Percentiles rank a stretch among this genome's conserved stretches.
These are phyloP conservation scores for Myxozyma neotropica DNA, from an alignment of 805 yeast species.

Conservation along the genomic window DNA sequence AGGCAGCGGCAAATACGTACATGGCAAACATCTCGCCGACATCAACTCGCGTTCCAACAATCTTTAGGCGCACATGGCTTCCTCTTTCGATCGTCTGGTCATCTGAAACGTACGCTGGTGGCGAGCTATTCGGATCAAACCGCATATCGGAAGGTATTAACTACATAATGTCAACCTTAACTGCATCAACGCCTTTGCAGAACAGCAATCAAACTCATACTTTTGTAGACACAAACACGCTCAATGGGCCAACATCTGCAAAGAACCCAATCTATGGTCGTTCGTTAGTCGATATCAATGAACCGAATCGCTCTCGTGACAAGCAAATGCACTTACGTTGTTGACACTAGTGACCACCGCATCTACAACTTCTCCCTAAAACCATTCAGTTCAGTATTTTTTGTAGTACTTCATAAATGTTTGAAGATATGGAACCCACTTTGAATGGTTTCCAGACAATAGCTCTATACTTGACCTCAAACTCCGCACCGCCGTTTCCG, in stretches of 20 bases:
- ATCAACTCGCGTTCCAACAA: slow-evolving; percentile 96
- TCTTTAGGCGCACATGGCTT: slow-evolving; percentile 87
- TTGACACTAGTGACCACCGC: slow-evolving; percentile 91
- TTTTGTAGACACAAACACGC: slow-evolving; percentile 93
- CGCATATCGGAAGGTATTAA: slow-evolving; percentile 92
- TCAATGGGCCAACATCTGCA: slow-evolving; percentile 96
- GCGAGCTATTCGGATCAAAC: slow-evolving; percentile 92
- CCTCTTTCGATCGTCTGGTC: slow-evolving; percentile 96
- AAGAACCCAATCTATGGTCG: slow-evolving; percentile 75
- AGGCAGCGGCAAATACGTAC: slow-evolving; percentile 34
- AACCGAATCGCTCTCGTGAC: background rate
- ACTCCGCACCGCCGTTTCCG: slow-evolving; percentile 91
- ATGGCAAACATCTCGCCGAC: slow-evolving; percentile 97
- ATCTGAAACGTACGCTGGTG: slow-evolving; percentile 90
- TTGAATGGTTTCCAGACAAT: slow-evolving; percentile 98
- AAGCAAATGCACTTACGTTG: slow-evolving; percentile 50
- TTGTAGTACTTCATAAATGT: no score
- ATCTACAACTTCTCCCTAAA: slow-evolving; percentile 92
- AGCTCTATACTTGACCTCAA: slow-evolving; percentile 93
- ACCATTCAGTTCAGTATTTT: no score
- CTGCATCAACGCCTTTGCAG: background rate
- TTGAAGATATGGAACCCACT: slow-evolving; percentile 36
- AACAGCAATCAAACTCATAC: slow-evolving; percentile 30
- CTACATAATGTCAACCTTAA: slow-evolving; percentile 18
- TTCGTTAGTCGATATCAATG: background rate